phyloP scores from a whole-genome alignment of 352 stramenopile species.

The Globisporangium yorkense region DNA sequence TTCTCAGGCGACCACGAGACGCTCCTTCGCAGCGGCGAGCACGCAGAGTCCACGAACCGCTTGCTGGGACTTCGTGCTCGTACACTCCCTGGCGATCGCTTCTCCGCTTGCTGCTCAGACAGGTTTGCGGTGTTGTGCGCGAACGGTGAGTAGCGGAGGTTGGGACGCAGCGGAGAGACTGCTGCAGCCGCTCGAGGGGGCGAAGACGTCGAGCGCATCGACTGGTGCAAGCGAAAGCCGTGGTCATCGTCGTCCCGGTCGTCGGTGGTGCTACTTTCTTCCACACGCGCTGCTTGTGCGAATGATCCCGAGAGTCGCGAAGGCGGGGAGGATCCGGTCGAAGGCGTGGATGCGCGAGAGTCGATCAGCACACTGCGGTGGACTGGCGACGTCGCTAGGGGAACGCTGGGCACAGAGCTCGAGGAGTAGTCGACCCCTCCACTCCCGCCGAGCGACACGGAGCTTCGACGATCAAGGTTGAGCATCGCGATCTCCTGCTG shows the following conservation, averaged over 20 bases:
- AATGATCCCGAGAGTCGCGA: background rate
- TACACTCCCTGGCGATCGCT: no score
- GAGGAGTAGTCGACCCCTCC: background rate
- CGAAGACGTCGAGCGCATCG: constrained; percentile 2
- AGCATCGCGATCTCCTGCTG: constrained; percentile 83
- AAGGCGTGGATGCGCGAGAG: background rate
- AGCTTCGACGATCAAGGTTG: constrained; percentile 42
- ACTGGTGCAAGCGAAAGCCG: constrained; percentile 5
- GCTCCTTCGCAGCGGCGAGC: constrained; percentile 17
- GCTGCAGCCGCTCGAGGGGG: background rate
- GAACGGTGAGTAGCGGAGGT: constrained; percentile 3
- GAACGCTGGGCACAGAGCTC: background rate
- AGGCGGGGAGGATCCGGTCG: background rate
- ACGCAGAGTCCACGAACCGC: constrained; percentile 19
- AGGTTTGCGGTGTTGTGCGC: background rate
- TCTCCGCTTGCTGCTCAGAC: background rate
- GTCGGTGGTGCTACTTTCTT: background rate
- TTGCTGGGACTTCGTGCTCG: background rate
- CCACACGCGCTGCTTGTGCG: background rate
- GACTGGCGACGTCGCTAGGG: background rate
- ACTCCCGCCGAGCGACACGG: background rate
- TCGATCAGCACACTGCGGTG: background rate
- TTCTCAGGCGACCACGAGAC: background rate
- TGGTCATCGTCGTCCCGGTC: background rate
- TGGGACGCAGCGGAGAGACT: constrained; percentile 3